Percentiles rank a stretch among this genome's conserved stretches.
Evolutionary conservation across 75 land plant species (phyloP).

Genomic region (Sequoiadendron giganteum): DNA sequence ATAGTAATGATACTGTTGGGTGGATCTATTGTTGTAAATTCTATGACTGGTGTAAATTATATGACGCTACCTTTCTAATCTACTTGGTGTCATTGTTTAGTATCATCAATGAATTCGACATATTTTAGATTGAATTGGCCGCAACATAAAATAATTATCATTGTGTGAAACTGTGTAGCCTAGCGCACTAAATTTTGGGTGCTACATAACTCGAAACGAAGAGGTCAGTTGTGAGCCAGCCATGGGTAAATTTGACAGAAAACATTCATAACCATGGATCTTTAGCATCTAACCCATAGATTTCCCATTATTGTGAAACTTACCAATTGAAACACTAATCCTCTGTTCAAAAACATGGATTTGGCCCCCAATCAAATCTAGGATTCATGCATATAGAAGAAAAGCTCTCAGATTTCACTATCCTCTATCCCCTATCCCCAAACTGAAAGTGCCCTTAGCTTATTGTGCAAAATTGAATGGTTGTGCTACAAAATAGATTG

Average conservation of each 20-base stretch:
- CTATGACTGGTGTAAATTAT: constrained; percentile 91
- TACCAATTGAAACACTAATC: neutral
- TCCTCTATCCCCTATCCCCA: neutral
- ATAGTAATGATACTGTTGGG: constrained; percentile 97
- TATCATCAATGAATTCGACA: no score
- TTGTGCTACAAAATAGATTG: no score
- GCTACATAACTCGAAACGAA: neutral
- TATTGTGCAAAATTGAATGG: neutral
- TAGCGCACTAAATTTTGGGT: no score
- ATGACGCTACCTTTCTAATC: constrained; percentile 91
- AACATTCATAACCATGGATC: neutral
- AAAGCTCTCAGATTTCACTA: neutral
- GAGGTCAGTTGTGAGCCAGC: neutral
- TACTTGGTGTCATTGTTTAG: constrained; percentile 90
- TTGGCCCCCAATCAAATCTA: neutral
- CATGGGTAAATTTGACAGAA: neutral
- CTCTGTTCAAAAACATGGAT: neutral
- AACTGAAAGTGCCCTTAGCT: neutral
- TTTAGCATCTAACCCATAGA: neutral
- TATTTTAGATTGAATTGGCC: no score
- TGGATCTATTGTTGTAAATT: constrained; percentile 93
- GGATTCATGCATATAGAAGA: neutral
- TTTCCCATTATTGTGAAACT: neutral
- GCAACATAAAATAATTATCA: no score
- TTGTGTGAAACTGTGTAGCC: no score